Base-by-base conservation (phyloP, 768 basidiomycete genomes). In the Suillus cothurnatus region DNA sequence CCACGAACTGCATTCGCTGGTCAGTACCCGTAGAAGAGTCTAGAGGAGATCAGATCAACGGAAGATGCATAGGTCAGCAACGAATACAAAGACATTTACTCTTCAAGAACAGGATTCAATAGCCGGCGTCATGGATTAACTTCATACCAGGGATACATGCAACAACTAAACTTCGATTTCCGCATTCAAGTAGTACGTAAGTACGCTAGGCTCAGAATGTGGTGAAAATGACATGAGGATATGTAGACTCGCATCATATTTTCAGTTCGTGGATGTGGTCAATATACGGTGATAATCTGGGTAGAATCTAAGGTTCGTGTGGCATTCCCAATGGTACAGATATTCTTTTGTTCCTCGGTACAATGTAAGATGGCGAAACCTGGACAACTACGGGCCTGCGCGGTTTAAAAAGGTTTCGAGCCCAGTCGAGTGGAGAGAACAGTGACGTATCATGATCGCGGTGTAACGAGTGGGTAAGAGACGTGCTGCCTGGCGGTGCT, bases 81-180 rank as follows among this genome's bases (percentile, higher is more conserved):
- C 28, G 28, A 50, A 43, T 15, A 45, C 4, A n/a, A 50, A 43
- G 19, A 45, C 4, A n/a, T 91, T 71, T 72, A 92, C 91, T 94
- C 94, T 78, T 94, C 94, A 17, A 97, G 90, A 12, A 94, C 95
- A 39, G 97, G 97, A 74, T 99, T 99, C 63, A 99, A 83, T 19
- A 97, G 97, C 71, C 94, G 95, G 21, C 62, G 58, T 52, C 66
- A 59, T 61, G 67, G 72, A 64, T 47, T 12, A 53, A 68, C 63
- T 67, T 61, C 17, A 64, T 50, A 7, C 32, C 21, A 23, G 1
- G 26, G 17, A 57, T 28, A 21, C 39, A 21, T 21, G 19, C 32
- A 57, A 36, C 3, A n/a, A n/a, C n/a, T n/a, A n/a, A n/a, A n/a
- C n/a, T n/a, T n/a, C n/a, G n/a, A n/a, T n/a, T n/a, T n/a, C n/a